Evolutionary conservation across 371 early-diverging fungal genomes (phyloP).

Genomic region (Rhizomucor miehei): DNA sequence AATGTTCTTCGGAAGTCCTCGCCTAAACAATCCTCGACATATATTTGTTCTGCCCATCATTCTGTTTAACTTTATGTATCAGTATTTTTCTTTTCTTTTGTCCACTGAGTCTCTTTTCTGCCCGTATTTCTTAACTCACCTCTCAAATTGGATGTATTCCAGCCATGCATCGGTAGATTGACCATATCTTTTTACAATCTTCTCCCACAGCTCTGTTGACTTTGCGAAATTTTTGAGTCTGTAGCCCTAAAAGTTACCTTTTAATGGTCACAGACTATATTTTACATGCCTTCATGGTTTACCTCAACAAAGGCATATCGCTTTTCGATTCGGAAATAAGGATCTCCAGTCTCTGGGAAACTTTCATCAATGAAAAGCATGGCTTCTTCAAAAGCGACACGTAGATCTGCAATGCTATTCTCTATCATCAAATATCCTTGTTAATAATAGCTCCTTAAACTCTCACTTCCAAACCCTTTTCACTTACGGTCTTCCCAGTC

Average conservation of each 20-base stretch:
- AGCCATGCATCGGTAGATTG: conserved; percentile 39
- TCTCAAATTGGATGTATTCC: conserved; percentile 40
- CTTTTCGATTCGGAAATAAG: conserved; percentile 54
- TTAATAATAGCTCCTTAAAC: neutral
- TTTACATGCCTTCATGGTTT: neutral
- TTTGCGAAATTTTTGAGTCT: conserved; percentile 17
- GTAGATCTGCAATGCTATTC: conserved; percentile 15
- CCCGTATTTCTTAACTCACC: conserved; percentile 27
- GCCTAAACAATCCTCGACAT: conserved; percentile 39
- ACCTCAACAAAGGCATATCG: conserved; percentile 45
- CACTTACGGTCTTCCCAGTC: conserved; percentile 43
- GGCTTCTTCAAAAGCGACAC: conserved; percentile 35
- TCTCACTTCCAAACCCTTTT: neutral
- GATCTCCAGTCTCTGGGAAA: conserved; percentile 43
- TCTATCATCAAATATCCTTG: neutral
- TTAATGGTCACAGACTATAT: neutral
- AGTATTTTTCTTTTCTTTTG: neutral
- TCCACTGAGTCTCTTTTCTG: too few species aligned
- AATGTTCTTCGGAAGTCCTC: conserved; percentile 33
- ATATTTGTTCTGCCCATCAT: conserved; percentile 16
- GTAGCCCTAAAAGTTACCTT: neutral
- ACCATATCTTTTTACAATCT: conserved; percentile 25
- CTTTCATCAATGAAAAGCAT: conserved; percentile 27
- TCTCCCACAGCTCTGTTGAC: conserved; percentile 38
- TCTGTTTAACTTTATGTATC: conserved; percentile 13